Evolutionary conservation across 495 filamentous ascomycete genomes (phyloP), one percentile per base, ranked within the genome.

Genomic region (Penicillium macrosclerotiorum): DNA sequence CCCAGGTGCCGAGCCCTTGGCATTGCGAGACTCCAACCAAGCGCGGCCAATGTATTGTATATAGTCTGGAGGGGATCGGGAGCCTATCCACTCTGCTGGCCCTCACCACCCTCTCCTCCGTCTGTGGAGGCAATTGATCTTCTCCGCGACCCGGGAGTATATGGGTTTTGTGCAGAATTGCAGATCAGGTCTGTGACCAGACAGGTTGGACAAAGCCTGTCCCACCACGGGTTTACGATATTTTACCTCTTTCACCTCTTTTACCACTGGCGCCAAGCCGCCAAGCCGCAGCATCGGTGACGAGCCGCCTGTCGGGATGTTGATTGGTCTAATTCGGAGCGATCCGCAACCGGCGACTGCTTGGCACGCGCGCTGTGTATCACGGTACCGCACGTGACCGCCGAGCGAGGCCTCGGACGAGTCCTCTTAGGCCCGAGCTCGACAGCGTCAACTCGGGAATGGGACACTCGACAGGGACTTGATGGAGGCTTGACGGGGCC

Each of bases 1-100:
- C 68, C 66, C 61, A 69, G 68, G 56, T 64, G 67, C 69, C 67
- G 65, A 71, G 67, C 55, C 58, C 69, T 72, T 69, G 67, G 69
- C 65, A 64, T 63, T 41, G 17, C 24, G 40, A 60, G 43, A 39
- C 39, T 53, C 42, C 43, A 46, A 34, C 17, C 23, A 32, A 26
- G 38, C 12, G 16, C 14, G 12, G 14, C 13, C 23, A 37, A 37
- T 37, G 19, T 37, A 37, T 22, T 37, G 18, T n/a, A 20, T 20
- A 20, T 37, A 3, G 18, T 12, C 12, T 36, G 2, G 8, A 9
- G 8, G 16, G 6, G 32, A n/a, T 11, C 20, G 22, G 2, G 22
- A 14, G 25, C 25, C 5, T 27, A 27, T n/a, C n/a, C n/a, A n/a
- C n/a, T n/a, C n/a, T n/a, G n/a, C n/a, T n/a, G n/a, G n/a, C n/a